These are phyloP conservation scores for Parascedosporium putredinis DNA, from an alignment of 2,329 filamentous ascomycete genomes.

Conservation along the genomic window DNA sequence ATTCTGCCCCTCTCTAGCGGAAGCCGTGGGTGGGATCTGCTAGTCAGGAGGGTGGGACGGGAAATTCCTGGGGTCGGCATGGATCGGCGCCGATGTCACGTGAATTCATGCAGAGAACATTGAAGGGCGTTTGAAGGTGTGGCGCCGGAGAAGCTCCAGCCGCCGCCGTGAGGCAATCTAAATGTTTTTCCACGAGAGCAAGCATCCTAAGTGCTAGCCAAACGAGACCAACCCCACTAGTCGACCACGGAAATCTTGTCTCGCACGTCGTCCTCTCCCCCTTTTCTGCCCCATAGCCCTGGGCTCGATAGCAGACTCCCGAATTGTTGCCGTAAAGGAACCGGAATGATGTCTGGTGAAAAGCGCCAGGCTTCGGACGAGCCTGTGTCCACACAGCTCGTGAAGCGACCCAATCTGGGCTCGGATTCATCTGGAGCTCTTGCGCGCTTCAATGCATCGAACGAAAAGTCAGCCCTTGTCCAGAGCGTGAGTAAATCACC, in stretches of 20 bases:
- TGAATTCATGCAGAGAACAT: not conserved
- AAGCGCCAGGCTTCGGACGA: constrained; percentile 85
- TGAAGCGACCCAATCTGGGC: constrained; percentile 74
- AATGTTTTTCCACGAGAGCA: no score
- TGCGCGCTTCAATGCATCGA: constrained; percentile 39
- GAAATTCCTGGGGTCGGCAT: not conserved
- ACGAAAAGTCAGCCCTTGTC: constrained; percentile 32
- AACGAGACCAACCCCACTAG: no score
- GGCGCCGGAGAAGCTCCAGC: no score
- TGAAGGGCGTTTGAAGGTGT: no score
- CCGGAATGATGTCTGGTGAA: constrained; percentile 67
- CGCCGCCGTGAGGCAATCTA: no score
- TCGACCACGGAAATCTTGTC: not conserved
- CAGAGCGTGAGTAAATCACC: constrained; percentile 33
- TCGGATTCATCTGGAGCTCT: constrained; percentile 34
- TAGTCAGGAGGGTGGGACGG: not conserved
- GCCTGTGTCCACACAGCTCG: constrained; percentile 68
- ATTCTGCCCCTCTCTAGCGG: no score
- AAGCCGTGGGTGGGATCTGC: not conserved
- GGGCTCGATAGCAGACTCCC: not conserved
- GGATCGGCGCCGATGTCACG: not conserved
- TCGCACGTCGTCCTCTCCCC: not conserved
- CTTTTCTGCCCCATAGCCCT: not conserved
- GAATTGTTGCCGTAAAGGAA: not conserved
- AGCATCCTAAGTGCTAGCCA: no score